Evolutionary conservation across 305 asterid genomes (phyloP).

Genomic region (Fraxinus xanthoxyloides): DNA sequence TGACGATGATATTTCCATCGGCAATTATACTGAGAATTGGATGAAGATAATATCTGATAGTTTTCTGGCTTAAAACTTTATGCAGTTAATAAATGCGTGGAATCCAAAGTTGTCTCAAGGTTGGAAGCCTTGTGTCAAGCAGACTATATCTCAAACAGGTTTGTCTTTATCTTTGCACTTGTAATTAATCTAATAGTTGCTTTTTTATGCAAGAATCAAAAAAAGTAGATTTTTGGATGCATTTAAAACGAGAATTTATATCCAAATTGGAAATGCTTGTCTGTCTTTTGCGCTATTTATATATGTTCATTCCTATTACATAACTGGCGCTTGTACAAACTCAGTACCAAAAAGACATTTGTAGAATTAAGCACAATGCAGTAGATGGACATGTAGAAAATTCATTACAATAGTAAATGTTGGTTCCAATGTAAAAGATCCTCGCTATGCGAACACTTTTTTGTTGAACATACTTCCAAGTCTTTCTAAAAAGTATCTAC

Average conservation of each 20-base stretch:
- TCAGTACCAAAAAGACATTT: background rate
- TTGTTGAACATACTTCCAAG: background rate
- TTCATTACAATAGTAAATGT: background rate
- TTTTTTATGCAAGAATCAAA: background rate
- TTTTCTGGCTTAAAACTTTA: slow-evolving; percentile 10
- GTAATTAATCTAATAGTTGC: background rate
- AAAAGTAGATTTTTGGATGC: background rate
- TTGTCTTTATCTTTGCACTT: slow-evolving; percentile 6
- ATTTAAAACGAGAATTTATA: background rate
- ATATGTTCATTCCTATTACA: background rate
- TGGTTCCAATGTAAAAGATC: background rate
- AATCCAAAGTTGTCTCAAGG: slow-evolving; percentile 67
- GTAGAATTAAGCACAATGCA: background rate
- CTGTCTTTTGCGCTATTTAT: background rate
- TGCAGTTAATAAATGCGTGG: slow-evolving; percentile 88
- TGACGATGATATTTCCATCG: background rate
- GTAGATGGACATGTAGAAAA: background rate
- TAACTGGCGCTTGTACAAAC: background rate
- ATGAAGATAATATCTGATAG: background rate
- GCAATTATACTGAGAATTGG: background rate
- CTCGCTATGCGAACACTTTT: background rate
- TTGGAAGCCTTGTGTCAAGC: slow-evolving; percentile 89
- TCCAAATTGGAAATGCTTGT: background rate
- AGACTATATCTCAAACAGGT: slow-evolving; percentile 66
- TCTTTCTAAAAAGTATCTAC: background rate